phyloP scores from a whole-genome alignment of 306 rosid genomes.

The Cicer yamashitae region DNA sequence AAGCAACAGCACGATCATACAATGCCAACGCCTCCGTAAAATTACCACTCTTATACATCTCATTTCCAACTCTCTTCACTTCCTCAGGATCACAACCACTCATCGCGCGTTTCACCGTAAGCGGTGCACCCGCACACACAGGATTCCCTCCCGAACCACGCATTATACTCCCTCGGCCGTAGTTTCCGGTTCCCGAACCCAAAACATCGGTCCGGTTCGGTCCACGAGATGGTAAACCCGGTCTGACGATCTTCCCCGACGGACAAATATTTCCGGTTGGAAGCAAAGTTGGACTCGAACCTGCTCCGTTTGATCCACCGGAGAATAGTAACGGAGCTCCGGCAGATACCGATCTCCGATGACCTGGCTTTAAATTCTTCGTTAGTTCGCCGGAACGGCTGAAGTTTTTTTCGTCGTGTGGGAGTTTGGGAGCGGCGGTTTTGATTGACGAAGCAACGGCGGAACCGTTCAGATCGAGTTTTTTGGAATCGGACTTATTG shows the following conservation, averaged over 20 bases:
- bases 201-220: conserved; percentile 67
- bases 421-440: conserved; percentile 6
- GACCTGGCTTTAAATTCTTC: conserved; percentile 59
- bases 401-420: conserved; percentile 39
- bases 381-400: conserved; percentile 63
- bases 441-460: neutral
- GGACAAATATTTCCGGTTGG: conserved; percentile 86
- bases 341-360: conserved; percentile 83
- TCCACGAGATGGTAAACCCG: conserved; percentile 52
- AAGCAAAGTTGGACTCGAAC: conserved; percentile 40
- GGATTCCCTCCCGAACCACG: conserved; percentile 54
- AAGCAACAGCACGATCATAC: conserved; percentile 79
- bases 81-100: conserved; percentile 76
- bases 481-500: conserved; percentile 74
- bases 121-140: conserved; percentile 39
- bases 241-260: conserved; percentile 65
- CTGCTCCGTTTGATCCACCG: conserved; percentile 38
- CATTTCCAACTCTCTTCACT: conserved; percentile 73
- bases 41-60: conserved; percentile 62
- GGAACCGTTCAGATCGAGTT: conserved; percentile 57
- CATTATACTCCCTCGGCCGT: conserved; percentile 88
- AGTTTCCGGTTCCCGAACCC: conserved; percentile 77
- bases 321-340: conserved; percentile 83
- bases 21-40: conserved; percentile 77
- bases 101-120: conserved; percentile 49